Conservation (phyloP, 768 basidiomycete species). For the Neoboletus brunneissimus region DNA sequence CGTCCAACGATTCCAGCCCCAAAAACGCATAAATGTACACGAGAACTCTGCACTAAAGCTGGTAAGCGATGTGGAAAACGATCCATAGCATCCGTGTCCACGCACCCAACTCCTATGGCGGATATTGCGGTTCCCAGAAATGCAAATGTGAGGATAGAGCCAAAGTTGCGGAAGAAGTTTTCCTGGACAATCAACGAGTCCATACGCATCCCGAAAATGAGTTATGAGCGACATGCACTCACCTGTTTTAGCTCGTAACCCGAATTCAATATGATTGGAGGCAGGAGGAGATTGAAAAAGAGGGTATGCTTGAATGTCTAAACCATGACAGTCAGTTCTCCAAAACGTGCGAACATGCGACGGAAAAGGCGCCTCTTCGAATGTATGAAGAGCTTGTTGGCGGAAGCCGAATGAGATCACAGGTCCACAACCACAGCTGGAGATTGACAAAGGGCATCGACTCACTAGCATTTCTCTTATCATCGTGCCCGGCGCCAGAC, state of each 20-base stretch:
- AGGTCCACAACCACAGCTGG: not conserved
- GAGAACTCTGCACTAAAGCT: slow-evolving; percentile 68
- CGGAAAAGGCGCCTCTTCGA: not conserved
- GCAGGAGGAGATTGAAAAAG: slow-evolving; percentile 97
- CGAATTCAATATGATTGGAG: slow-evolving; percentile 96
- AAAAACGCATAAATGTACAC: slow-evolving; percentile 94
- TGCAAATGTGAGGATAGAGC: slow-evolving; percentile 90
- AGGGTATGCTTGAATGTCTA: slow-evolving; percentile 96
- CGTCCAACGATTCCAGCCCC: slow-evolving; percentile 83
- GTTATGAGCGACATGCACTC: slow-evolving; percentile 17
- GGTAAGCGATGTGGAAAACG: slow-evolving; percentile 35
- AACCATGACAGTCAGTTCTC: slow-evolving; percentile 11
- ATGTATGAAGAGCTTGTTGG: not conserved
- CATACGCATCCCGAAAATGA: not conserved
- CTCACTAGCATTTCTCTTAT: slow-evolving; percentile 97
- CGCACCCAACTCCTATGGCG: slow-evolving; percentile 93
- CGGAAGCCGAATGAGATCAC: not conserved
- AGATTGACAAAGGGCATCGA: slow-evolving; percentile 8
- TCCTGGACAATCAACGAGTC: slow-evolving; percentile 50
- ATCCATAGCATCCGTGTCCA: not conserved
- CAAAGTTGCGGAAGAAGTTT: slow-evolving; percentile 98
- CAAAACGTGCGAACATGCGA: not conserved
- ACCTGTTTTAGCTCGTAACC: slow-evolving; percentile 98
- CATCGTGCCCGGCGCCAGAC: slow-evolving; percentile 88
- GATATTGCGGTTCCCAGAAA: slow-evolving; percentile 96